Base-by-base conservation (phyloP, 169 alveolate species). In the Eimeria nieschulzi region DNA sequence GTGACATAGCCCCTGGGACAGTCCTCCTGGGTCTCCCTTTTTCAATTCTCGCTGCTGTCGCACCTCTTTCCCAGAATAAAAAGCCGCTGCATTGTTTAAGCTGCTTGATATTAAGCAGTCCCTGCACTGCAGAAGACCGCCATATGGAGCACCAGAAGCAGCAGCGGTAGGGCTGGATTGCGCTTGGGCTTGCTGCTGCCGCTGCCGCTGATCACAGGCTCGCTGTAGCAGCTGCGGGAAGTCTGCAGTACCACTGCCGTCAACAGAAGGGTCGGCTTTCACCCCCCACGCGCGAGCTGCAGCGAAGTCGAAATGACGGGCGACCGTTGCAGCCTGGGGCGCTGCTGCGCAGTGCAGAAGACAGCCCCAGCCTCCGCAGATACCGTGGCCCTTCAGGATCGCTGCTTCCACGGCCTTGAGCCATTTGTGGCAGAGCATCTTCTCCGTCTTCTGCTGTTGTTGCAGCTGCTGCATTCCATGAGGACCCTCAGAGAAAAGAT, bases 321-420 rank as follows among this genome's bases (percentile, higher is more conserved):
- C 9, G n/a, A 73, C 64, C 39, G 83, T 73, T 6, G 83, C 83
- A 13, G 59, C 59, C 9, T 6, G 12, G n/a, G 83, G 83, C 7
- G 83, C 83, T 13, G 5, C 13, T 25, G 64, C 54, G 64, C 83
- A 73, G 64, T 73, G 83, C 61, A 39, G 33, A 15, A 26, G 5
- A 46, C 83, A 73, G 39, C 83, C 83, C 83, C 83, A 73, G 59
- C 83, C 59, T 1, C 83, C 83, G 64, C 83, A 73, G 19, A 73
- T 53, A 21, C 83, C 21, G 33, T 21, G 64, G 64, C 83, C 83
- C 83, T 51, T 25, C 83, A 73, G 59, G 26, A 73, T 10, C 23
- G 83, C 61, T 6, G 64, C 83, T 53, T 73, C 83, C 26, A 73
- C 83, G 33, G 83, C 83, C 21, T 39, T 26, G 26, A 73, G 59